Conservation (phyloP, 2,329 filamentous ascomycete genomes). For the Ophiostoma novo-ulmi region DNA sequence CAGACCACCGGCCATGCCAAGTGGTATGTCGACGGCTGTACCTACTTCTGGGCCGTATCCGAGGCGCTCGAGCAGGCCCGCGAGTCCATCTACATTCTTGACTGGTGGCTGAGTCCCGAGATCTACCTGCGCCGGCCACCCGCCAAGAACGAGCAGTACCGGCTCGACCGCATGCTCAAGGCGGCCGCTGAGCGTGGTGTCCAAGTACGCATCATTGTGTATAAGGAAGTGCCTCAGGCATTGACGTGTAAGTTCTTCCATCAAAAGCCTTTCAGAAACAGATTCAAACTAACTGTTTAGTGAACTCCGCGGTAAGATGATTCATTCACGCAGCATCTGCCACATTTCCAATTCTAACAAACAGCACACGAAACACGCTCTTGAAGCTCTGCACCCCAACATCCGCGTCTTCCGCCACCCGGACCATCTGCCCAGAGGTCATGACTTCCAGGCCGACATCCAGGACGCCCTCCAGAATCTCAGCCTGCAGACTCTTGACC, state of each 20-base stretch:
- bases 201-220: constrained; percentile 78
- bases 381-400: constrained; percentile 74
- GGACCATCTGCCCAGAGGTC: constrained; percentile 72
- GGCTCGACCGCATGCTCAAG: constrained; percentile 75
- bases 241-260: constrained; percentile 60
- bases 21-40: constrained; percentile 82
- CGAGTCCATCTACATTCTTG: constrained; percentile 77
- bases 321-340: background rate
- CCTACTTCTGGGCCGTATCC: constrained; percentile 81
- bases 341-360: background rate
- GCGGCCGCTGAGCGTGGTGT: constrained; percentile 80
- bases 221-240: constrained; percentile 83
- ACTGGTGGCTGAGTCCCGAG: constrained; percentile 89
- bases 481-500: constrained; percentile 45
- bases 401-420: constrained; percentile 88
- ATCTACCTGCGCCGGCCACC: constrained; percentile 81
- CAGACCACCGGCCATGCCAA: constrained; percentile 69
- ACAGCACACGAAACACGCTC: constrained; percentile 69
- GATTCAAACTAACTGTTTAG: constrained; percentile 43
- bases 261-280: background rate
- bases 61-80: constrained; percentile 65
- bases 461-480: constrained; percentile 53
- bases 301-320: constrained; percentile 22
- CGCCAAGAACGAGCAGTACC: constrained; percentile 73
- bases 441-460: constrained; percentile 63